Percentiles rank a stretch among this genome's conserved stretches.
Evolutionary conservation across 352 stramenopile genomes (phyloP).

Genomic region (Globisporangium megalacanthum): DNA sequence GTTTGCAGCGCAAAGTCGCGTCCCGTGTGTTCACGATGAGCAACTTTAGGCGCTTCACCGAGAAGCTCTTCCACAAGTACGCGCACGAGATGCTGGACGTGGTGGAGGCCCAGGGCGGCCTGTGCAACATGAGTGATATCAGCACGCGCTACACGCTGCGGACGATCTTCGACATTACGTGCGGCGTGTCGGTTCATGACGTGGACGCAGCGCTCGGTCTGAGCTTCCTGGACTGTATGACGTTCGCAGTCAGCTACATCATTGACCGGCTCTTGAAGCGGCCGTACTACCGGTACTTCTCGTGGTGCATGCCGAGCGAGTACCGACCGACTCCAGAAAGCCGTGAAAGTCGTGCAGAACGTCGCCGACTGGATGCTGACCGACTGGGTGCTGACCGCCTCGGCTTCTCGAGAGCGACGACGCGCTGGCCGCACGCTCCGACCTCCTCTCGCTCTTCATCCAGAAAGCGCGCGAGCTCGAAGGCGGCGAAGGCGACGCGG

Average conservation of each 20-base stretch:
- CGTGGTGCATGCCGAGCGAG: slow-evolving; percentile 62
- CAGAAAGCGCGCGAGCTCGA: slow-evolving; percentile 35
- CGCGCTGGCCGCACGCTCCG: slow-evolving; percentile 21
- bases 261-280: slow-evolving; percentile 40
- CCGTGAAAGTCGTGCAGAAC: slow-evolving; percentile 15
- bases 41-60: slow-evolving; percentile 43
- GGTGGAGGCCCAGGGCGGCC: slow-evolving; percentile 4
- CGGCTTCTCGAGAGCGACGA: slow-evolving; percentile 32
- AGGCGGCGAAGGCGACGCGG: neutral
- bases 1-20: slow-evolving; percentile 69
- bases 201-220: slow-evolving; percentile 21
- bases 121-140: slow-evolving; percentile 47
- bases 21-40: slow-evolving; percentile 82
- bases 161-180: slow-evolving; percentile 54
- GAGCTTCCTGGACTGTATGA: slow-evolving; percentile 37
- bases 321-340: slow-evolving; percentile 25
- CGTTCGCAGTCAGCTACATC: slow-evolving; percentile 42
- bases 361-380: slow-evolving; percentile 44
- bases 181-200: slow-evolving; percentile 29
- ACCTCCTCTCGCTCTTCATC: slow-evolving; percentile 52
- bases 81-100: slow-evolving; percentile 19
- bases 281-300: slow-evolving; percentile 50
- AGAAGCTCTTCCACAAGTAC: slow-evolving; percentile 43
- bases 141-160: slow-evolving; percentile 43
- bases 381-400: slow-evolving; percentile 33